Evolutionary conservation across 257 asterid species (phyloP), one percentile per base, ranked within the genome.

Genomic region (Rubia yunnanensis): DNA sequence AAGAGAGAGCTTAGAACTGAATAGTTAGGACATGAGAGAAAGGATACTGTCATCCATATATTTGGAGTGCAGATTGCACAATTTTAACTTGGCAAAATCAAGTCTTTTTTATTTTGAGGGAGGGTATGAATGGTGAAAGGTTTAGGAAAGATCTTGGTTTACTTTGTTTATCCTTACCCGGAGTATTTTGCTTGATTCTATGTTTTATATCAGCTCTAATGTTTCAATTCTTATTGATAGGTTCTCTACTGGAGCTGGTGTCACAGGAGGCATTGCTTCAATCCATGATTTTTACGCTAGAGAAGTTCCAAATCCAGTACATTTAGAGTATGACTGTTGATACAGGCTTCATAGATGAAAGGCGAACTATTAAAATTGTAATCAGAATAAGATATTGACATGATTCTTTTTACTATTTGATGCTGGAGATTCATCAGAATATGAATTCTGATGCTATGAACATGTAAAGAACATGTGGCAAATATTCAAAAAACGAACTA

Each of bases 191-290:
- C 32, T 39, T 38, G 26, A 0, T 62, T 60, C 9, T 10, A 22
- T 35, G 18, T n/a, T 26, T 24, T 0, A 58, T 35, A 35, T 62
- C 10, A 10, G 11, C 30, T 59, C 32, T 20, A 46, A 36, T 17
- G 9, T 26, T 52, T 49, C 30, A 24, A 34, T 66, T 28, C 50
- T 18, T 9, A 44, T 77, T 60, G 68, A n/a, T 66, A 89, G 97
- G 95, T 89, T 89, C 78, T 89, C 96, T 53, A 86, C 96, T 73
- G 96, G 96, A 27, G 78, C 60, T 72, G 91, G 94, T 64, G 92
- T 85, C 63, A 73, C 87, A 0, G 94, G 81, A 31, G 91, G 95
- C 53, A 89, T 95, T 82, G 89, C 85, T 64, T 75, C 87, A 76
- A 89, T 89, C 71, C 96, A 89, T 26, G 96, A 87, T 7, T 87